A percentile compares a stretch with the other conserved stretches of the same genome.
Evolutionary conservation across 768 basidiomycete genomes (phyloP).

Genomic region (Boletus edulis): DNA sequence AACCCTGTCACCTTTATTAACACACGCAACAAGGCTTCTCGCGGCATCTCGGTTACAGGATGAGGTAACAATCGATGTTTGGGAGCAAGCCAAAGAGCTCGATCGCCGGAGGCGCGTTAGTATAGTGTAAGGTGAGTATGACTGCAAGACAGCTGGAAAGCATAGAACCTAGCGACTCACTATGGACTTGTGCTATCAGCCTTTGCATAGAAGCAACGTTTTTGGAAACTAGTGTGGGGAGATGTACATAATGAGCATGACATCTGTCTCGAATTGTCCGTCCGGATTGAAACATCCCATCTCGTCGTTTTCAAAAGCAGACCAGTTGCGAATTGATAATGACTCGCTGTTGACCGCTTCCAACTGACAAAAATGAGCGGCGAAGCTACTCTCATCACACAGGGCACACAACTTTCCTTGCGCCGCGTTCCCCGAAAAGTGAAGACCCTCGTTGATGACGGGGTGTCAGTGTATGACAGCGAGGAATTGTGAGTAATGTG

Average conservation of each 20-base stretch:
- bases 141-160: background rate
- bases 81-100: constrained; percentile 64
- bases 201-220: background rate
- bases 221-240: background rate
- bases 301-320: constrained; percentile 12
- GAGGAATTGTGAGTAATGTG: constrained; percentile 32
- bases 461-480: constrained; percentile 27
- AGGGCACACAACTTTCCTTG: constrained; percentile 22
- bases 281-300: constrained; percentile 5
- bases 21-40: constrained; percentile 45
- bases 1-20: constrained; percentile 1
- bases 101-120: constrained; percentile 41
- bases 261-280: background rate
- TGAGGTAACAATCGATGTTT: constrained; percentile 55
- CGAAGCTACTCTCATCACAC: constrained; percentile 14
- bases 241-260: background rate
- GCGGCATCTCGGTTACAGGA: constrained; percentile 58
- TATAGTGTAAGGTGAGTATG: constrained; percentile 8
- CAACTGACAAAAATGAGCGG: constrained; percentile 14
- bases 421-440: constrained; percentile 21
- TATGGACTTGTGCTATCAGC: background rate
- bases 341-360: background rate
- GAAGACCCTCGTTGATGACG: constrained; percentile 18
- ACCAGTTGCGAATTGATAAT: constrained; percentile 1
- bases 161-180: background rate